Evolutionary conservation across 1,284 basidiomycete genomes (phyloP), one percentile per base, ranked within the genome.

Genomic region (Somion occarium): DNA sequence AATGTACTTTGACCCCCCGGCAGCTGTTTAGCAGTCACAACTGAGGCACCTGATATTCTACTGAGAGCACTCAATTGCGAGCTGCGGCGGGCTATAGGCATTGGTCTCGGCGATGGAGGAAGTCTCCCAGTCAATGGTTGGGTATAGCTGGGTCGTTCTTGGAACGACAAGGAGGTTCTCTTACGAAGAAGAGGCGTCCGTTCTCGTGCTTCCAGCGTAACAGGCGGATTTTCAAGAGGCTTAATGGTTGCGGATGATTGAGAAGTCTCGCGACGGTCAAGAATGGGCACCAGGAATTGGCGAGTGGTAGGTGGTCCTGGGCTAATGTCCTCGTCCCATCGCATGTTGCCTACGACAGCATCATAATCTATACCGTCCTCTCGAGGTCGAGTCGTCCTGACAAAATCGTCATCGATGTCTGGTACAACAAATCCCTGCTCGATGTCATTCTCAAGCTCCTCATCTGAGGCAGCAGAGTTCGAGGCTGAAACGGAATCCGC

Each of bases 1-100:
- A 86, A 91, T 1, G 91, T 93, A 55, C 88, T 85, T 66, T 79
- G 70, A 42, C 89, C 80, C 20, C 62, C 64, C 54, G 72, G 58
- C 51, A 50, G 50, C 27, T 46, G 51, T 51, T 66, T 60, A 43
- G 59, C 54, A 15, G 52, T 38, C 24, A 49, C 54, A 30, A 49
- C 54, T 24, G 30, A 48, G 37, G 11, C 56, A 41, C 5, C 41
- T 26, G 18, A 37, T 25, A 42, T 51, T 48, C 23, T 25, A 23
- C 49, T 60, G 38, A 37, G 53, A 42, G 30, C 51, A 46, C 50
- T 64, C 38, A 53, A 49, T 56, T 54, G 59, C 15, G 53, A 62
- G n/a, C 47, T 22, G 12, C 56, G 51, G 12, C 61, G 56, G 9
- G 43, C 38, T 48, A 57, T 38, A 4, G 42, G 30, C n/a, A 44